Evolutionary conservation across 495 filamentous ascomycete genomes (phyloP), one percentile per base, ranked within the genome.

Genomic region (Extremus antarcticus): DNA sequence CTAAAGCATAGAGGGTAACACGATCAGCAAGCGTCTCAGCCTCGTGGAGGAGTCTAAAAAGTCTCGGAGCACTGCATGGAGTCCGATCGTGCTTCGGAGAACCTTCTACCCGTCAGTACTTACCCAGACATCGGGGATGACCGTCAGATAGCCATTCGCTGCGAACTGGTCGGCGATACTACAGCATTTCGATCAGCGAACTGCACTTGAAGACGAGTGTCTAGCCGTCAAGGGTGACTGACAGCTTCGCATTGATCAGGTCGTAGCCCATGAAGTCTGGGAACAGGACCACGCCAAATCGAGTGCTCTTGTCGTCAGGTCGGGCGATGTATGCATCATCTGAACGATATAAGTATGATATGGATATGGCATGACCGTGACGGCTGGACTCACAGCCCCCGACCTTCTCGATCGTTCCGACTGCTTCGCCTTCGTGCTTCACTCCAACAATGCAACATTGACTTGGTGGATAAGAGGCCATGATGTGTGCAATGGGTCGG

Each of bases 131-230:
- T 95, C 89, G 53, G 87, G 78, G 59, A 94, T 73, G 22, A 90
- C 67, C 40, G 80, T 81, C 20, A 86, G 75, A 68, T 90, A 95
- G 43, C 88, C 89, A 64, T 86, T 85, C 62, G 79, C 82, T 53
- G 89, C 89, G 57, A 78, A 87, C 65, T 88, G 84, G 72, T 94
- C 88, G 54, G 87, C 88, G 54, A 90, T 74, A 23, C 74, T 78
- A 45, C 32, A 40, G 48, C 8, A 21, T 17, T 39, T 24, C n/a
- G 15, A 22, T 39, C 23, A 23, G 16, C 20, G 23, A 71, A 43
- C 17, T n/a, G 47, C 35, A 17, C 4, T 13, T 24, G 9, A 32
- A 25, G 11, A n/a, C n/a, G n/a, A n/a, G n/a, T n/a, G n/a, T n/a
- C n/a, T n/a, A n/a, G n/a, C n/a, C n/a, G n/a, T n/a, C n/a, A n/a